Conservation (phyloP, 2,329 filamentous ascomycete species). For the Thelonectria olida region DNA sequence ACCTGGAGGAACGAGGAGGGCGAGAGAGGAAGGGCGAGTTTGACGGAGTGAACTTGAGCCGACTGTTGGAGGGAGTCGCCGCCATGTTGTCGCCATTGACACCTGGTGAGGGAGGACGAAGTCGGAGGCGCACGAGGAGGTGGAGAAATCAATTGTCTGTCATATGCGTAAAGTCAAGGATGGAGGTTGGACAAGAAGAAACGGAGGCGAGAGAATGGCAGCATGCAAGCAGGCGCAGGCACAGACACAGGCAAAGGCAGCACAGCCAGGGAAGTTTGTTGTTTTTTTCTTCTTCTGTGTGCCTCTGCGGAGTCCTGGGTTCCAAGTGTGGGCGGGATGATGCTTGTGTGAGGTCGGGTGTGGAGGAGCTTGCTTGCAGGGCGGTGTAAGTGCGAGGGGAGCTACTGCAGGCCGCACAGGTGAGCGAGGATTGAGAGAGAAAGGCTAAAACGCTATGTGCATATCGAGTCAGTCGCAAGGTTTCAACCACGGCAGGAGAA, state of each 20-base stretch:
- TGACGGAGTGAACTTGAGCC: constrained; percentile 77
- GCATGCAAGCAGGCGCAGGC: too few relatives aligned
- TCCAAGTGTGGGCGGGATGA: constrained; percentile 28
- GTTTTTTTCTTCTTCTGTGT: background rate
- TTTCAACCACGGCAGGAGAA: background rate
- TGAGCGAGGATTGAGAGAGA: constrained; percentile 8
- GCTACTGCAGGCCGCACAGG: constrained; percentile 25
- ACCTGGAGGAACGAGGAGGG: constrained; percentile 68
- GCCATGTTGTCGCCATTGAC: constrained; percentile 68
- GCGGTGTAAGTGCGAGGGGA: constrained; percentile 26
- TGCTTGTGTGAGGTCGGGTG: constrained; percentile 39
- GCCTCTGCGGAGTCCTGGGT: constrained; percentile 16
- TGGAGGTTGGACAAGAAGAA: background rate
- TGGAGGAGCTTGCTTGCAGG: constrained; percentile 34
- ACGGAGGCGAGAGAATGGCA: background rate
- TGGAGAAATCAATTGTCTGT: constrained; percentile 7
- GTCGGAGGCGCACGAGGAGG: constrained; percentile 4
- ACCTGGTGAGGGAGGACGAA: constrained; percentile 29
- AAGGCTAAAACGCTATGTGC: background rate
- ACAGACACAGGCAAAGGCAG: constrained; percentile 1
- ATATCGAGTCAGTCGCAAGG: background rate
- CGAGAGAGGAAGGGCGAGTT: constrained; percentile 76
- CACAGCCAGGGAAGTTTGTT: constrained; percentile 12
- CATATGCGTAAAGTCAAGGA: background rate
- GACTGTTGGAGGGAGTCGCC: constrained; percentile 65